A percentile compares a stretch with the other conserved stretches of the same genome.
phyloP scores from a whole-genome alignment of 331 rosid genomes.

The Phaseolus coccineus region DNA sequence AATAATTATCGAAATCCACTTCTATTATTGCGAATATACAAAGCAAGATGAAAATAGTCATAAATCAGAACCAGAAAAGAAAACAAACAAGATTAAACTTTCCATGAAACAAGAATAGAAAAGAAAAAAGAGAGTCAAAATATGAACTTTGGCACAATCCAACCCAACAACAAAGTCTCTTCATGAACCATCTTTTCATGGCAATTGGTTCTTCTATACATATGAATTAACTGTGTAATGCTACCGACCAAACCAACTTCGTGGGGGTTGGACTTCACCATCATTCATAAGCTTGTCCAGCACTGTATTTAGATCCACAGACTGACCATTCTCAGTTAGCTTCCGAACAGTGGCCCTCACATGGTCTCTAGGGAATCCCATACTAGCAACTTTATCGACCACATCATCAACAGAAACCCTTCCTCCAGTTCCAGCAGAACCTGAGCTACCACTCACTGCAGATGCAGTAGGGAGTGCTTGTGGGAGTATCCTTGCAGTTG shows the following conservation, averaged over 20 bases:
- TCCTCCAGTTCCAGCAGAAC: conserved; percentile 70
- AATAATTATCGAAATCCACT: conserved; percentile 43
- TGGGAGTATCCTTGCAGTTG: conserved; percentile 79
- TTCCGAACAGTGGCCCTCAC: conserved; percentile 86
- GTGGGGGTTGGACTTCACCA: conserved; percentile 69
- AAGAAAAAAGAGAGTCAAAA: conserved; percentile 16
- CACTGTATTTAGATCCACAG: conserved; percentile 87
- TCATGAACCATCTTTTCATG: conserved; percentile 33
- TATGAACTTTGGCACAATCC: conserved; percentile 42
- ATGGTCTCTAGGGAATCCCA: conserved; percentile 93
- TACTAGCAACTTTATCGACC: conserved; percentile 73
- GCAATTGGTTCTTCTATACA: conserved; percentile 57
- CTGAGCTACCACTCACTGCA: conserved; percentile 61
- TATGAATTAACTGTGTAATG: conserved; percentile 21
- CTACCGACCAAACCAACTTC: conserved; percentile 91
- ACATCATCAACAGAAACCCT: conserved; percentile 81
- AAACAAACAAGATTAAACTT: conserved; percentile 45
- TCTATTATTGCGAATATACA: conserved; percentile 60
- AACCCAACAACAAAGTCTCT: conserved; percentile 30
- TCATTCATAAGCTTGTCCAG: conserved; percentile 88
- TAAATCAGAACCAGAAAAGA: conserved; percentile 32
- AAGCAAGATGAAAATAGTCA: conserved; percentile 42
- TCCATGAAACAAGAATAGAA: conserved; percentile 40
- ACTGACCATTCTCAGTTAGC: conserved; percentile 88
- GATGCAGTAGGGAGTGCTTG: conserved; percentile 80